Evolutionary conservation across 2,329 filamentous ascomycete genomes (phyloP).

Genomic region (Penicillium nordicum): DNA sequence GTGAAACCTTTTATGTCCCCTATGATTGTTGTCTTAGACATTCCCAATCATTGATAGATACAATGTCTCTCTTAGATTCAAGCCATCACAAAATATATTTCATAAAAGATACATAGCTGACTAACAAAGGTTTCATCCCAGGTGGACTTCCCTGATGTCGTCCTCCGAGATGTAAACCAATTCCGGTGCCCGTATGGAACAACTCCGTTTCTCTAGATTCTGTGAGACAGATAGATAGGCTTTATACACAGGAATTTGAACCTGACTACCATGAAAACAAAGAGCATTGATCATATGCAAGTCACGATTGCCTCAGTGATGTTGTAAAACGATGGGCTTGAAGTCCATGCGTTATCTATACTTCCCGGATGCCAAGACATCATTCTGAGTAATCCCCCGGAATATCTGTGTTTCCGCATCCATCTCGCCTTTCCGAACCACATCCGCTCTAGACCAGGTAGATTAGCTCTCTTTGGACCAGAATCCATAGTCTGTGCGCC

Average conservation of each 20-base stretch:
- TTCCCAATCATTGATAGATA: not conserved
- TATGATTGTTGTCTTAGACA: slow-evolving; percentile 21
- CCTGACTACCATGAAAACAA: not conserved
- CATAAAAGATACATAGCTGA: not conserved
- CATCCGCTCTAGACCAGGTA: slow-evolving; percentile 7
- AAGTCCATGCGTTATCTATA: not conserved
- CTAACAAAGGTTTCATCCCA: not conserved
- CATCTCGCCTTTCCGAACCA: slow-evolving; percentile 5
- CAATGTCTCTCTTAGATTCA: not conserved
- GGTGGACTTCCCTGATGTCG: not conserved
- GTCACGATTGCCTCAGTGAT: not conserved
- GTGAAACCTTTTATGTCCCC: slow-evolving; percentile 17
- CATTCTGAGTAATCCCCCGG: slow-evolving; percentile 7
- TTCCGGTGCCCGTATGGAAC: not conserved
- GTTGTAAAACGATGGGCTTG: not conserved
- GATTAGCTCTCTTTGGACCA: slow-evolving; percentile 8
- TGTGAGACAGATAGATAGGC: too few relatives aligned
- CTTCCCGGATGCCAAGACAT: slow-evolving; percentile 2
- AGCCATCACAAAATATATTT: not conserved
- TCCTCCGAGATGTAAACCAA: not conserved
- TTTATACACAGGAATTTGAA: not conserved
- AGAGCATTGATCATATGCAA: not conserved
- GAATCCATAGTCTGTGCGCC: slow-evolving; percentile 7
- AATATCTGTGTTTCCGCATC: slow-evolving; percentile 5
- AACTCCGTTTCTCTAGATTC: not conserved